Evolutionary conservation across 2,329 filamentous ascomycete genomes (phyloP).

Genomic region (Ilyonectria robusta): DNA sequence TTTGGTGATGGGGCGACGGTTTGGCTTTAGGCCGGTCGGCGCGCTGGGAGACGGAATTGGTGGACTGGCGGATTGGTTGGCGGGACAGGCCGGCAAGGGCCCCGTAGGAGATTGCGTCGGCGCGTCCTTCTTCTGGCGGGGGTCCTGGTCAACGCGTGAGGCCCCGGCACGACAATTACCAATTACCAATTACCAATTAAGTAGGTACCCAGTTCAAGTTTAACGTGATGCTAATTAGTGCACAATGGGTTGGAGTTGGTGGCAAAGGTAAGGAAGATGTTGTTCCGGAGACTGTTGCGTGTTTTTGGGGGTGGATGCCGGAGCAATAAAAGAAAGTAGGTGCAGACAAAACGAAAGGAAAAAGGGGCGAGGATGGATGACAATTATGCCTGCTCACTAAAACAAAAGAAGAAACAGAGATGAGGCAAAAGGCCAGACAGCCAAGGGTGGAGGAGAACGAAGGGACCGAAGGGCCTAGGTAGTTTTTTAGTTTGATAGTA

Average conservation of each 20-base stretch:
- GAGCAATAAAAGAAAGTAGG: neutral
- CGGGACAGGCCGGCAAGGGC: constrained; percentile 28
- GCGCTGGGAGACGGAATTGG: constrained; percentile 24
- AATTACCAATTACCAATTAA: neutral
- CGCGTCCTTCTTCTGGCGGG: constrained; percentile 14
- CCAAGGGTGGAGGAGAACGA: constrained; percentile 9
- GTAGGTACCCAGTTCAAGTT: neutral
- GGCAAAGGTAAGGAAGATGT: neutral
- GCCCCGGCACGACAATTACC: neutral
- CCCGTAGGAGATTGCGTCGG: constrained; percentile 30
- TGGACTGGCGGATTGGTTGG: constrained; percentile 23
- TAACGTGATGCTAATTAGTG: neutral
- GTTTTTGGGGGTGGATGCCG: neutral
- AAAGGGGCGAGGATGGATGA: neutral
- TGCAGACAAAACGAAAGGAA: neutral
- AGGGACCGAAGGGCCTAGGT: constrained; percentile 1
- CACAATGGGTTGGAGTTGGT: neutral
- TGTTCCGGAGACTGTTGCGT: neutral
- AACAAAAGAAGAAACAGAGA: constrained; percentile 4
- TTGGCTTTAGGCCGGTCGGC: constrained; percentile 40
- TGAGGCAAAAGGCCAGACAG: constrained; percentile 17
- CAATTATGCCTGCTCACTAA: neutral
- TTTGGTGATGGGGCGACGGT: constrained; percentile 42
- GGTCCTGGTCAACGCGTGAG: neutral
- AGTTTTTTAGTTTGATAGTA: constrained; percentile 4